Evolutionary conservation across 2,329 filamentous ascomycete genomes (phyloP).

Genomic region (Scopulariopsis brevicaulis): DNA sequence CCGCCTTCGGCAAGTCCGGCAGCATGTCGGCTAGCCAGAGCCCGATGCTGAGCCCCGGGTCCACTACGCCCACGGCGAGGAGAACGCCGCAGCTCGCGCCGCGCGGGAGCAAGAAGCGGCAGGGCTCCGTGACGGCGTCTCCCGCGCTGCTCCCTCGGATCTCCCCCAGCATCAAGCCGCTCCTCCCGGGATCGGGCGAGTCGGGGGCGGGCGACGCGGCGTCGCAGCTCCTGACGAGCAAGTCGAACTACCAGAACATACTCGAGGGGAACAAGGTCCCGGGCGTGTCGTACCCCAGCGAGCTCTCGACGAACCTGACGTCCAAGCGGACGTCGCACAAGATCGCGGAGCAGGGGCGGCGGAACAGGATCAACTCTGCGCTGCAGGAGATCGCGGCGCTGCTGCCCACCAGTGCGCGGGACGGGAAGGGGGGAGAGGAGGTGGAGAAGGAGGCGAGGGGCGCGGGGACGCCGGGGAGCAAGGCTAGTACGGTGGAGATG

Average conservation of each 20-base stretch:
- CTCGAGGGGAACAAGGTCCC: constrained; percentile 86
- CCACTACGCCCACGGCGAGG: constrained; percentile 27
- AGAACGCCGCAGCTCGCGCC: constrained; percentile 46
- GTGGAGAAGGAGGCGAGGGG: constrained; percentile 25
- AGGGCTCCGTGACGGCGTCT: constrained; percentile 65
- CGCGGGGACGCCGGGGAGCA: constrained; percentile 60
- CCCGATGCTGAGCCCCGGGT: constrained; percentile 47
- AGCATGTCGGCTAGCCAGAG: constrained; percentile 51
- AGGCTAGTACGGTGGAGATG: constrained; percentile 94
- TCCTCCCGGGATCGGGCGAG: constrained; percentile 50
- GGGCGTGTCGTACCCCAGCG: constrained; percentile 81
- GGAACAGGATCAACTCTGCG: constrained; percentile 91
- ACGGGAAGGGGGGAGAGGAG: constrained; percentile 15
- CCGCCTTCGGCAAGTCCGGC: constrained; percentile 27
- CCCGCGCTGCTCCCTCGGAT: constrained; percentile 82
- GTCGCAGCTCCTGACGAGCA: constrained; percentile 73
- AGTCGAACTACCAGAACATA: constrained; percentile 97
- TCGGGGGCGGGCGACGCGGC: constrained; percentile 43
- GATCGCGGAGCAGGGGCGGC: constrained; percentile 88
- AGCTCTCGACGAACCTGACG: constrained; percentile 84
- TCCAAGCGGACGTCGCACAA: constrained; percentile 97
- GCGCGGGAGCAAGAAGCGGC: constrained; percentile 55
- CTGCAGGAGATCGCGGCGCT: constrained; percentile 83
- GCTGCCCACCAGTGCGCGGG: constrained; percentile 49
- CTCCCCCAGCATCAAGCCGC: constrained; percentile 86